Base-by-base conservation (phyloP, 2,329 filamentous ascomycete species). In the Arthrobotrys conoides region DNA sequence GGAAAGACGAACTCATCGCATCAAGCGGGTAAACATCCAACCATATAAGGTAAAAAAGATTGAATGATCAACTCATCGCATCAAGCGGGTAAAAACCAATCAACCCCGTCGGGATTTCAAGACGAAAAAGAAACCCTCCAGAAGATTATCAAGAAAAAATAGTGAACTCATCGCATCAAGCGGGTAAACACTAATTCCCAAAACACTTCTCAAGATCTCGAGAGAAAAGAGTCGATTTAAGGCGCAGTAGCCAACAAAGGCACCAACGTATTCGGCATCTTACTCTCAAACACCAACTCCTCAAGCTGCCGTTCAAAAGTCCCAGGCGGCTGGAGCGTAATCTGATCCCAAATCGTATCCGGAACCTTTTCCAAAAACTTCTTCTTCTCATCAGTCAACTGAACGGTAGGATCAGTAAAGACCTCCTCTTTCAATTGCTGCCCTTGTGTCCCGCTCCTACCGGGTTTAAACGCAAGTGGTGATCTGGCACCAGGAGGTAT, bases 1-100 rank as follows among this genome's bases (percentile, higher is more conserved):
- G 20, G 20, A 44, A 44, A 14, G 49, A 57, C 57, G 65, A 53
- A 68, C 65, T 68, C 65, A 66, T 69, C 66, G 66, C 66, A 59
- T 55, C 51, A 61, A 55, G 66, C 66, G 66, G 66, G 66, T 69
- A 68, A 68, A 68, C 65, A 68, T 57, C 65, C 65, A 44, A 49
- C 61, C 41, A 64, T n/a, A 48, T n/a, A 36, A 8, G 59, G 30
- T 18, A 65, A 30, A 65, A 30, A 51, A 9, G 46, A 24, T 30
- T 6, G 5, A 36, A 65, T 48, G 61, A 49, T 65, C 61, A 65
- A 64, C 59, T 64, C 59, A 46, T 64, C 59, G 59, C 59, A 64
- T 64, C 59, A 64, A 64, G 59, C 59, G 59, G 59, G 59, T 64
- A 64, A 64, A 64, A 64, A 64, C 12, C 24, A 38, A 64, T 24